Base-by-base conservation (phyloP, 2,329 filamentous ascomycete species). In the Aspergillus sp. region DNA sequence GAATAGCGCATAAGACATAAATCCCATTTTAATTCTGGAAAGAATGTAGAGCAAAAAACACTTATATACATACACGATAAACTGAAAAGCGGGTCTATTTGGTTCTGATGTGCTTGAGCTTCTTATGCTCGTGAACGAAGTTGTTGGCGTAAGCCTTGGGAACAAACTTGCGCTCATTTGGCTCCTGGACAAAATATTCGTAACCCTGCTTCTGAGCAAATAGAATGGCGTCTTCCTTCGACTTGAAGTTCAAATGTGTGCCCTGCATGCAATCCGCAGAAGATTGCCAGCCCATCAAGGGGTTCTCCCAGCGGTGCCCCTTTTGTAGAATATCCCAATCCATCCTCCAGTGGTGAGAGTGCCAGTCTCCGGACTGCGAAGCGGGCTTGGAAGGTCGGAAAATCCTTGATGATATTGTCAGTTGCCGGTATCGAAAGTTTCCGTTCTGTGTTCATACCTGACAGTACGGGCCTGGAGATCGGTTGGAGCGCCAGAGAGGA, bases 161-260 rank as follows among this genome's bases (percentile, higher is more conserved):
- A 15, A 86, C 80, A 68, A 97, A 88, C 71, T 88, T 90, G 72
- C 95, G 87, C 77, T 86, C 86, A 71, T 97, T 96, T 37, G 95
- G 93, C 79, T 98, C 95, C 82, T 98, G 95, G 23, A 99, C 93
- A 75, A 95, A 98, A 78, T 96, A 99, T 75, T 99, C 93, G 74
- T 99, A 99, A 37, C 96, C 95, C 77, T 99, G 95, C 84, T 98
- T 99, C 80, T 98, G 90, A 23, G 96, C 95, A 72, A 99, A 99
- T 58, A 83, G 81, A 70, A 99, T 93, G 64, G 95, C 95, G 68
- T 96, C 93, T 74, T 98, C 92, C 82, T 96, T 98, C 68, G 82
- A 84, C 77, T 90, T 90, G 84, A 99, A 99, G 76, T 88, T 88
- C 69, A 99, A 78, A 73, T 92, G 86, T 49, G 92, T 96, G 70